Conservation (phyloP, 768 basidiomycete species). For the Phlebiopsis gigantea region DNA sequence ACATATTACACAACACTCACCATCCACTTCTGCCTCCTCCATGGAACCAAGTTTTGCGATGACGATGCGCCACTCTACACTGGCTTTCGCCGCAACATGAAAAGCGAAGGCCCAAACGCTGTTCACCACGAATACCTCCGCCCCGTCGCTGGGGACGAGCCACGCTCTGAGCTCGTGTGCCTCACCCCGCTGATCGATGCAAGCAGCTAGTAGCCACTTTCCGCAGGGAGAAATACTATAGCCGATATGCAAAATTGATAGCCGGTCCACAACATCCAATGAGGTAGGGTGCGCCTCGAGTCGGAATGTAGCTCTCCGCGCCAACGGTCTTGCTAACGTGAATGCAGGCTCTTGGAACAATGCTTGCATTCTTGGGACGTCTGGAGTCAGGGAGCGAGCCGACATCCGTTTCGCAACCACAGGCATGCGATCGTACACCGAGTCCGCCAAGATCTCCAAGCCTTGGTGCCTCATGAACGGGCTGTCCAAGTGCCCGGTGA, state of each 20-base stretch:
- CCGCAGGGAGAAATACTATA: constrained; percentile 62
- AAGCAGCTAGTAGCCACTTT: constrained; percentile 74
- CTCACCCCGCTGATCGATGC: constrained; percentile 76
- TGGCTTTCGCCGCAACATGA: constrained; percentile 56
- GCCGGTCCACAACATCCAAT: constrained; percentile 48
- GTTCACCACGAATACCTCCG: constrained; percentile 44
- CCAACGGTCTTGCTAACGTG: constrained; percentile 38
- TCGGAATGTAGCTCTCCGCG: constrained; percentile 31
- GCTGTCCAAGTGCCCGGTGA: constrained; percentile 43
- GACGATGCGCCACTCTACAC: constrained; percentile 77
- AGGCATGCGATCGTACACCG: constrained; percentile 69
- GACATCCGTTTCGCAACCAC: constrained; percentile 55
- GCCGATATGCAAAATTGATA: constrained; percentile 71
- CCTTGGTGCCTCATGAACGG: constrained; percentile 36
- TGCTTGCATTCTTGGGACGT: constrained; percentile 48
- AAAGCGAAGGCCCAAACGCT: constrained; percentile 70
- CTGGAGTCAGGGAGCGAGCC: constrained; percentile 42
- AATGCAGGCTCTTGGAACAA: constrained; percentile 65
- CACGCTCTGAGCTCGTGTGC: constrained; percentile 64
- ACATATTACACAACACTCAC: constrained; percentile 35
- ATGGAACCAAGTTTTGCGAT: constrained; percentile 66
- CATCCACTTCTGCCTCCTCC: constrained; percentile 53
- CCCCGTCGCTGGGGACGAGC: constrained; percentile 41
- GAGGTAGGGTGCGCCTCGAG: constrained; percentile 35
- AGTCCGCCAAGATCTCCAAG: constrained; percentile 48